Conservation (phyloP, 306 rosid genomes). For the Lotus japonicus region DNA sequence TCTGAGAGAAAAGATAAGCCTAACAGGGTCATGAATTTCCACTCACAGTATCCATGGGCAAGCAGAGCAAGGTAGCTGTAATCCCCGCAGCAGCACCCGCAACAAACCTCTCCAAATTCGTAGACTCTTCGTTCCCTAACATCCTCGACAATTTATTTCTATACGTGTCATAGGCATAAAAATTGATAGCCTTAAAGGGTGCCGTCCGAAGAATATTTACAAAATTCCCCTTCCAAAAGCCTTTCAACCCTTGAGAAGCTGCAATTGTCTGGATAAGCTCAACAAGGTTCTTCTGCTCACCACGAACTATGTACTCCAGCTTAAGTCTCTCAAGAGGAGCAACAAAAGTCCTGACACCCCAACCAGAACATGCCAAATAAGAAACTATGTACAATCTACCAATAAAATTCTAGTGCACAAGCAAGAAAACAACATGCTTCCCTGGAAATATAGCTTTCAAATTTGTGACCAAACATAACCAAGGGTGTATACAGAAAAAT, state of each 20-base stretch:
- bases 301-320: slow-evolving; percentile 91
- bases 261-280: slow-evolving; percentile 69
- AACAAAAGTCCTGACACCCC: slow-evolving; percentile 70
- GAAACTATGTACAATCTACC: neutral
- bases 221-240: slow-evolving; percentile 94
- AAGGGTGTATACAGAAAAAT: too few relatives aligned
- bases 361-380: slow-evolving; percentile 4
- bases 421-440: neutral
- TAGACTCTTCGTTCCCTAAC: slow-evolving; percentile 62
- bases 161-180: slow-evolving; percentile 85
- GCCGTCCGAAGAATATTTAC: slow-evolving; percentile 94
- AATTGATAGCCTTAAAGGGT: slow-evolving; percentile 88
- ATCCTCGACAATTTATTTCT: slow-evolving; percentile 53
- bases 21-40: neutral
- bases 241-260: slow-evolving; percentile 80
- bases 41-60: slow-evolving; percentile 94
- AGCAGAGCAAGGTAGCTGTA: slow-evolving; percentile 81
- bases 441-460: too few relatives aligned
- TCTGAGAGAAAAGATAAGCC: neutral
- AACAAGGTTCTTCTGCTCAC: slow-evolving; percentile 60
- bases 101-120: slow-evolving; percentile 77
- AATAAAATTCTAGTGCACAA: slow-evolving; percentile 9
- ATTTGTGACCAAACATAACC: too few relatives aligned
- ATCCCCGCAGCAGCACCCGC: slow-evolving; percentile 97
- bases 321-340: slow-evolving; percentile 98